These are phyloP conservation scores for Filobasidium uniguttulatum DNA, from an alignment of 1,284 basidiomycete species.

Conservation along the genomic window DNA sequence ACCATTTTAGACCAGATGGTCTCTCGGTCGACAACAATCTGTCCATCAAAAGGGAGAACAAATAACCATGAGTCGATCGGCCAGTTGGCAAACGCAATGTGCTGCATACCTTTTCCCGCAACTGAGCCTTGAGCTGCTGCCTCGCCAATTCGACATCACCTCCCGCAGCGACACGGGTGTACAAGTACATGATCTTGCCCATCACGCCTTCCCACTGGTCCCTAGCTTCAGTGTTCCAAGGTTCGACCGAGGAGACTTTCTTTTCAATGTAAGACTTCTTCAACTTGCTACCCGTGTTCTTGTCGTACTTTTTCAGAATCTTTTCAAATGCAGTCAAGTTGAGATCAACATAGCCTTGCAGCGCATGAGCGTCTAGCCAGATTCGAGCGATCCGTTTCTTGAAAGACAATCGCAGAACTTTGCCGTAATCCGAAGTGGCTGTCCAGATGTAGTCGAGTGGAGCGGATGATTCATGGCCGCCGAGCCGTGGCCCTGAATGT, in stretches of 20 bases:
- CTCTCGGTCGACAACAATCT: constrained; percentile 36
- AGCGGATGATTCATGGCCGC: constrained; percentile 10
- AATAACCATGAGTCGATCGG: constrained; percentile 37
- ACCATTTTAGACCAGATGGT: constrained; percentile 97
- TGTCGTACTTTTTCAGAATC: constrained; percentile 98
- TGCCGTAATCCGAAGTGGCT: constrained; percentile 67
- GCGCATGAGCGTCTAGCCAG: constrained; percentile 70
- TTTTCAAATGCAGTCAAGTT: constrained; percentile 93
- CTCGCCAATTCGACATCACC: constrained; percentile 59
- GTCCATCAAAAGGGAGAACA: too few species aligned
- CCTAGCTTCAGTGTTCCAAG: constrained; percentile 55
- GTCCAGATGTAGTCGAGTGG: constrained; percentile 55
- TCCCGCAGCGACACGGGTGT: constrained; percentile 71
- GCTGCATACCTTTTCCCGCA: constrained; percentile 56
- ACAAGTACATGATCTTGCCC: constrained; percentile 54
- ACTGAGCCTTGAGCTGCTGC: constrained; percentile 71
- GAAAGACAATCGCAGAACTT: constrained; percentile 75
- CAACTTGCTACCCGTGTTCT: constrained; percentile 74
- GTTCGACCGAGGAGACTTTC: constrained; percentile 53
- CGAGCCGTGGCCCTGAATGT: constrained; percentile 5
- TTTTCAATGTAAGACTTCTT: constrained; percentile 70
- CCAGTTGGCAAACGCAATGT: neutral
- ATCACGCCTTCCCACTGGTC: constrained; percentile 53
- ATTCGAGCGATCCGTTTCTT: constrained; percentile 79
- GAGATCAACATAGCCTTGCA: constrained; percentile 84